These are phyloP conservation scores for Coemansia brasiliensis DNA, from an alignment of 192 early-diverging fungal genomes.

Conservation along the genomic window DNA sequence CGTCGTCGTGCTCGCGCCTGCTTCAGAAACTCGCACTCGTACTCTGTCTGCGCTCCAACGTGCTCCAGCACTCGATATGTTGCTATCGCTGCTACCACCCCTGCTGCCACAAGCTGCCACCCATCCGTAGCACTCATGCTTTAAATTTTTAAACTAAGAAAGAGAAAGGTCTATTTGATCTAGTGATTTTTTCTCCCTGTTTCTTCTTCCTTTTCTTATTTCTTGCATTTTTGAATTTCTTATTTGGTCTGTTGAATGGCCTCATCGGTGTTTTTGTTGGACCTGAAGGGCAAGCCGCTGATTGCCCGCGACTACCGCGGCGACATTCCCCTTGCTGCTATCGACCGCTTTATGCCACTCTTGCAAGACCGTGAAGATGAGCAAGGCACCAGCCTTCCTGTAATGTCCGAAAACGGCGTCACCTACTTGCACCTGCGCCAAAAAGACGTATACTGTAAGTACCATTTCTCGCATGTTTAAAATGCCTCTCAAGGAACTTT, in stretches of 20 bases:
- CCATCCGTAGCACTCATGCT: conserved; percentile 1
- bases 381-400: conserved; percentile 81
- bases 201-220: not conserved
- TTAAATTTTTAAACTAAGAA: not conserved
- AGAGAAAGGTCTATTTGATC: not conserved
- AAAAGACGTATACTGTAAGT: conserved; percentile 91
- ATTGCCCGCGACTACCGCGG: conserved; percentile 98
- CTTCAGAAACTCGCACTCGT: conserved; percentile 18
- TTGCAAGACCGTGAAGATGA: conserved; percentile 93
- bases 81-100: conserved; percentile 16
- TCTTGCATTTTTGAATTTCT: not conserved
- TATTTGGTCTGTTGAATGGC: conserved; percentile 36
- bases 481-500: not conserved
- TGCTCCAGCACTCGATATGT: conserved; percentile 35
- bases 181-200: not conserved
- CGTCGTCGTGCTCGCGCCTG: conserved; percentile 2
- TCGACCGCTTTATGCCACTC: conserved; percentile 98
- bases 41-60: conserved; percentile 26
- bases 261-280: conserved; percentile 87
- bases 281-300: conserved; percentile 98
- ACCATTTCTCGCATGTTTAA: conserved; percentile 7
- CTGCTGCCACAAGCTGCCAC: conserved; percentile 16
- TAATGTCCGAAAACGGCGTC: conserved; percentile 94
- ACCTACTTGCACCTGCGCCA: conserved; percentile 93
- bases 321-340: conserved; percentile 93